Evolutionary conservation across 768 basidiomycete species (phyloP), one percentile per base, ranked within the genome.

Genomic region (Rhizopogon rudus): DNA sequence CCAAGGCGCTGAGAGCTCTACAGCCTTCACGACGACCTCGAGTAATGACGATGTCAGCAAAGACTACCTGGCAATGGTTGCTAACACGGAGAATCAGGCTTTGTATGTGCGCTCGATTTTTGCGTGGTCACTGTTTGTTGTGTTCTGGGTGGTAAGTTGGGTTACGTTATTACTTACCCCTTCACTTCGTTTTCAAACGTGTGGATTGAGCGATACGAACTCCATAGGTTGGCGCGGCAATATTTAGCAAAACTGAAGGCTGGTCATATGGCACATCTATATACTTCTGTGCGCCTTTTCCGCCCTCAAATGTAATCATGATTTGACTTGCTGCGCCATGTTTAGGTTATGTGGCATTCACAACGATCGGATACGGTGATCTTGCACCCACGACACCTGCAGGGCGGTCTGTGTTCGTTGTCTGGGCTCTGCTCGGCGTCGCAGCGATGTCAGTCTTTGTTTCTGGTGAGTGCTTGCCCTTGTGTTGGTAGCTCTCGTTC

Each of bases 381-480:
- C 71, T 76, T 13, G 59, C 79, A 0, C 89, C 88, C 0, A 63
- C 66, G 49, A 83, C 86, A 0, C 81, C 85, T 10, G 81, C 86
- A 3, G 91, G 90, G 10, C 81, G 88, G 22, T 81, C 86, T 13
- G 76, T 92, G 35, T 92, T 92, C 65, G 78, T 91, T 40, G 80
- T 82, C 3, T 91, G 90, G 90, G 86, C 89, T 0, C 67, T 92
- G 37, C 69, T 90, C 6, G 91, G 88, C 14, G 84, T 91, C 13
- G 87, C 77, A 1, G 82, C 87, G 1, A 81, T 91, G 82, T 88
- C 90, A 0, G 81, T 88, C 28, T 73, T 91, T 13, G 77, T 91
- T 56, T 86, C 88, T 6, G 80, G 88, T 87, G 42, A 7, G 80
- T 7, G 16, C 13, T 35, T 52, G 1, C 6, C 28, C 37, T 45